phyloP scores from a whole-genome alignment of 805 yeast genomes.

The Cyberlindnera veronae region DNA sequence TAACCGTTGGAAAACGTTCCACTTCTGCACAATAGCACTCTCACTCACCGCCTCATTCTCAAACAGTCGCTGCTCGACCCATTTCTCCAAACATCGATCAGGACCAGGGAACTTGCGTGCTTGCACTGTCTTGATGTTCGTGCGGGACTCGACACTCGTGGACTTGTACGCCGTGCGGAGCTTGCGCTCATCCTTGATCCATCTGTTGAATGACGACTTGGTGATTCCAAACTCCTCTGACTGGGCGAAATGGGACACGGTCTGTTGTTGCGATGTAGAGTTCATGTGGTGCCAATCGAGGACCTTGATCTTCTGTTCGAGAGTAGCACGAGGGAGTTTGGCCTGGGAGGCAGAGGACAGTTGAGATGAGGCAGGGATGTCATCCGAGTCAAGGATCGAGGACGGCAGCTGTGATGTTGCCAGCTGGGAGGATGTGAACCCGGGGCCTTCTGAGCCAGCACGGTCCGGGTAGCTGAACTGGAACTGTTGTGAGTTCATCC shows the following conservation, averaged over 20 bases:
- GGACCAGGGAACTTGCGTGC: conserved; percentile 31
- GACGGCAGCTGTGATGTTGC: background rate
- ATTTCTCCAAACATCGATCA: conserved; percentile 34
- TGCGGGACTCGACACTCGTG: conserved; percentile 25
- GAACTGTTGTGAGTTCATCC: conserved; percentile 1
- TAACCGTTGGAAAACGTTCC: conserved; percentile 22
- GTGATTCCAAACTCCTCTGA: conserved; percentile 34
- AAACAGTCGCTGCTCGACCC: conserved; percentile 35
- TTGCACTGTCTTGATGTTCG: conserved; percentile 12
- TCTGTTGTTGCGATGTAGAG: conserved; percentile 33
- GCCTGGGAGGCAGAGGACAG: conserved; percentile 9
- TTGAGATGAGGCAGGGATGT: conserved; percentile 8
- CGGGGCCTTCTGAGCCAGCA: background rate
- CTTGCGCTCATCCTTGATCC: conserved; percentile 34
- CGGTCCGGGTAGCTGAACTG: conserved; percentile 2
- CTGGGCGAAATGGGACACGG: conserved; percentile 32
- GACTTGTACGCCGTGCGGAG: conserved; percentile 30
- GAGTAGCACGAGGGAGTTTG: conserved; percentile 6
- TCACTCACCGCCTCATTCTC: conserved; percentile 29
- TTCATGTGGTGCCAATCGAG: conserved; percentile 31
- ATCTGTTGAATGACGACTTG: conserved; percentile 37
- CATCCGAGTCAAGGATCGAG: background rate
- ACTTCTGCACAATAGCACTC: conserved; percentile 30
- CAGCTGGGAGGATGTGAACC: background rate
- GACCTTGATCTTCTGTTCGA: conserved; percentile 11